phyloP scores from a whole-genome alignment of 1,284 basidiomycete genomes.

The Volvariella volvacea region DNA sequence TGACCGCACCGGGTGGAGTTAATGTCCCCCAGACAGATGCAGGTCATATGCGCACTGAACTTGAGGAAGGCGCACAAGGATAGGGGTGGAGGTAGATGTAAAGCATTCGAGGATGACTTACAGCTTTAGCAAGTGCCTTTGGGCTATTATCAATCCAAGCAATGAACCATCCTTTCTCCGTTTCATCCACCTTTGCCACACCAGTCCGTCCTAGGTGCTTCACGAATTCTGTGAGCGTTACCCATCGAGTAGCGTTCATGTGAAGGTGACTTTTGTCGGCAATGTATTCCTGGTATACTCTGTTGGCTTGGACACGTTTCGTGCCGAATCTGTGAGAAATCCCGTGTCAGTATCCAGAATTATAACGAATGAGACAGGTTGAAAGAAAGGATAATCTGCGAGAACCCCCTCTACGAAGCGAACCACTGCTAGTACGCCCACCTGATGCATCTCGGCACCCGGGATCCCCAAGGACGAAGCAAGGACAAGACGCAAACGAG shows the following conservation, averaged over 20 bases:
- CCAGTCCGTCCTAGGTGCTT: constrained; percentile 89
- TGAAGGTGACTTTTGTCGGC: constrained; percentile 92
- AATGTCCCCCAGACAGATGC: no score
- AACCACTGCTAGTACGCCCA: no score
- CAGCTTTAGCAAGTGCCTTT: constrained; percentile 86
- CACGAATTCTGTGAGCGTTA: constrained; percentile 90
- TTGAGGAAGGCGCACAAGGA: no score
- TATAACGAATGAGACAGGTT: not conserved
- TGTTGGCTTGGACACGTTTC: constrained; percentile 90
- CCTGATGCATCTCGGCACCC: no score
- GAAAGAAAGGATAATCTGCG: no score
- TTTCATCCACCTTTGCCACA: constrained; percentile 91
- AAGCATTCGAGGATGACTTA: constrained; percentile 25
- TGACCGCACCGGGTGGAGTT: no score
- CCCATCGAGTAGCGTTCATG: constrained; percentile 99
- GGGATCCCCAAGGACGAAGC: no score
- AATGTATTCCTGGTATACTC: constrained; percentile 98
- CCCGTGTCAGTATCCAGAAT: not conserved
- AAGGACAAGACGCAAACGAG: not conserved
- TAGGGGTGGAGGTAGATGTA: not conserved
- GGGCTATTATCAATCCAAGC: constrained; percentile 97
- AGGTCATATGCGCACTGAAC: no score
- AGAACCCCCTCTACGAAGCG: no score
- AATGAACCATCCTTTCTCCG: constrained; percentile 96
- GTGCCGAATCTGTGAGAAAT: constrained; percentile 69